A percentile compares a stretch with the other conserved stretches of the same genome.
phyloP scores from a whole-genome alignment of 768 basidiomycete genomes.

The Pholiota conissans region DNA sequence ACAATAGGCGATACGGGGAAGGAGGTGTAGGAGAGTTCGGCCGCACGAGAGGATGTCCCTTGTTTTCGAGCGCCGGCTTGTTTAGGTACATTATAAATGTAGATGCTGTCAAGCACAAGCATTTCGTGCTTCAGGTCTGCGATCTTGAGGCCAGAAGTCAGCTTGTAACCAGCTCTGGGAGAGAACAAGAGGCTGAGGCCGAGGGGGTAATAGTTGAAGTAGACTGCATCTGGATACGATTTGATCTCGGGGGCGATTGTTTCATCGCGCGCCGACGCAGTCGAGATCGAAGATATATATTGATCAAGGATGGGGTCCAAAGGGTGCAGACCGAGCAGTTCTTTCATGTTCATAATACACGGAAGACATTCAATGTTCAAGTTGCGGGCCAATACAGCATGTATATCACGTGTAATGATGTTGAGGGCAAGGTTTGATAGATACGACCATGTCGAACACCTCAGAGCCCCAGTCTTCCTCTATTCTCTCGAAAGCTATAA shows the following conservation, averaged over 20 bases:
- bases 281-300: slow-evolving; percentile 41
- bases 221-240: slow-evolving; percentile 79
- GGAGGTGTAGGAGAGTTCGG: slow-evolving; percentile 55
- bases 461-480: background rate
- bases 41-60: slow-evolving; percentile 37
- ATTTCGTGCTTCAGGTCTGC: slow-evolving; percentile 40
- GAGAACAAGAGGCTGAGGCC: slow-evolving; percentile 82
- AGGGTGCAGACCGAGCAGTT: slow-evolving; percentile 55
- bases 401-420: no score
- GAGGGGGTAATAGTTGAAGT: slow-evolving; percentile 79
- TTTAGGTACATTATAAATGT: slow-evolving; percentile 72
- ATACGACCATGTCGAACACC: slow-evolving; percentile 1
- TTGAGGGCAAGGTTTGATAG: background rate
- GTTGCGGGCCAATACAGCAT: no score
- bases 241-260: slow-evolving; percentile 62
- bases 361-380: background rate
- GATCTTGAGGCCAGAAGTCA: slow-evolving; percentile 41
- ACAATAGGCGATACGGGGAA: slow-evolving; percentile 57
- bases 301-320: slow-evolving; percentile 41
- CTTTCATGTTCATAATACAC: slow-evolving; percentile 14
- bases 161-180: slow-evolving; percentile 66
- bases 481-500: background rate
- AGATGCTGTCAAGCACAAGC: slow-evolving; percentile 68
- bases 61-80: slow-evolving; percentile 27
- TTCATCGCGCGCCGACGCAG: slow-evolving; percentile 16